These are phyloP conservation scores for Gossypium davidsonii DNA, from an alignment of 441 rosid species.

Conservation along the genomic window DNA sequence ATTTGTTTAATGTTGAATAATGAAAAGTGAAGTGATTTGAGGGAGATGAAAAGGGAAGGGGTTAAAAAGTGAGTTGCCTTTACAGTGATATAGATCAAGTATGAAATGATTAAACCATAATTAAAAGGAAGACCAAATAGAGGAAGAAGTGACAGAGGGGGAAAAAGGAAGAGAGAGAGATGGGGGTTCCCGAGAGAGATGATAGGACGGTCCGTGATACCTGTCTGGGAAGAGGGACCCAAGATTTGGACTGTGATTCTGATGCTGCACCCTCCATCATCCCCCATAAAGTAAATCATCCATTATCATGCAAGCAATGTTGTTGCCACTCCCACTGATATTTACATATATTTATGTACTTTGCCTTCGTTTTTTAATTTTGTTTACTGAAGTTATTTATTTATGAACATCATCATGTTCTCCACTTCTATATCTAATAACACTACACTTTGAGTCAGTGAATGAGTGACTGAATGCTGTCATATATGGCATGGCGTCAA, in stretches of 20 bases:
- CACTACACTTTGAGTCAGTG: background rate
- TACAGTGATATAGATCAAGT: constrained; percentile 23
- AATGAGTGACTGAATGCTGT: background rate
- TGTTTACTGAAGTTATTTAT: background rate
- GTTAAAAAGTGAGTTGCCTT: constrained; percentile 27
- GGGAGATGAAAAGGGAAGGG: background rate
- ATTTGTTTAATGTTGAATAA: too few relatives aligned
- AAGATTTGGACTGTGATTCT: constrained; percentile 21
- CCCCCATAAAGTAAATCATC: background rate
- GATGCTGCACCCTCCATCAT: constrained; percentile 11
- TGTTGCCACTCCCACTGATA: background rate
- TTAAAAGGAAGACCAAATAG: constrained; percentile 36
- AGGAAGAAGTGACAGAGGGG: constrained; percentile 17
- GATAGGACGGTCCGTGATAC: constrained; percentile 85
- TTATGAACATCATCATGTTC: background rate
- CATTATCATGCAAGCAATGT: background rate
- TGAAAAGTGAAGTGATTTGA: too few relatives aligned
- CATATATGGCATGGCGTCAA: background rate
- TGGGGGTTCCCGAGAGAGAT: constrained; percentile 42
- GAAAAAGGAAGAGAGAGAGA: background rate
- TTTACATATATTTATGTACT: background rate
- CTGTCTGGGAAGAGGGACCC: constrained; percentile 40
- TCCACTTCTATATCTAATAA: background rate
- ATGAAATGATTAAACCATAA: constrained; percentile 53
- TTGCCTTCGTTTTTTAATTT: background rate